Conservation (phyloP, 805 yeast genomes). For the Scheffersomyces spartinae region DNA sequence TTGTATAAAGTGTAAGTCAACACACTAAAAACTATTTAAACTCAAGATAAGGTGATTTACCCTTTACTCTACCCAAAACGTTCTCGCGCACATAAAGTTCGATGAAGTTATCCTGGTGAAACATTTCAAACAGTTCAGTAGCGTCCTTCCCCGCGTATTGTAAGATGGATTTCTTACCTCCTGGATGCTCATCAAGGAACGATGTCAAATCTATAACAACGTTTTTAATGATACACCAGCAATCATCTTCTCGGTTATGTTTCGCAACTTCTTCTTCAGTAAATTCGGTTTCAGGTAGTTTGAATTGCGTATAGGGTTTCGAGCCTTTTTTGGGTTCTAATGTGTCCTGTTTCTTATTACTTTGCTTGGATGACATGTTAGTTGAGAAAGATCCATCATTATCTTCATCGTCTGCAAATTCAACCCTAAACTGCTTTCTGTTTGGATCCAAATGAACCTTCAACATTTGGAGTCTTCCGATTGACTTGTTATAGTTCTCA, state of each 20-base stretch:
- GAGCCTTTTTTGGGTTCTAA: neutral
- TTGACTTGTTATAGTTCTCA: no score
- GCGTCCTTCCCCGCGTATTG: slow-evolving; percentile 38
- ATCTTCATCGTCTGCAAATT: slow-evolving; percentile 4
- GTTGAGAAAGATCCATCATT: no score
- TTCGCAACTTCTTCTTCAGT: slow-evolving; percentile 34
- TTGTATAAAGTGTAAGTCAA: no score
- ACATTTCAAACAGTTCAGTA: slow-evolving; percentile 37
- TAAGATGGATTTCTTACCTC: slow-evolving; percentile 45
- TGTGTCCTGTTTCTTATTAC: no score
- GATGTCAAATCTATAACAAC: slow-evolving; percentile 38
- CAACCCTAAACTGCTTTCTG: no score
- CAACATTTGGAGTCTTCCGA: no score
- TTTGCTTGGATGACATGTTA: no score
- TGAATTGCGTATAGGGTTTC: slow-evolving; percentile 12
- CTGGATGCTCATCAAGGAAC: slow-evolving; percentile 41
- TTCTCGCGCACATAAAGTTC: slow-evolving; percentile 35
- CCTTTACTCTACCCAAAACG: slow-evolving; percentile 42
- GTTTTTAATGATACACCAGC: slow-evolving; percentile 45
- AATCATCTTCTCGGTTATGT: slow-evolving; percentile 34
- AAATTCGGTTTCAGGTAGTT: slow-evolving; percentile 37
- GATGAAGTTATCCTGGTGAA: slow-evolving; percentile 47
- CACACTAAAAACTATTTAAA: no score
- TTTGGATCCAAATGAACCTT: slow-evolving; percentile 1
- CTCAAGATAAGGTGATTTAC: slow-evolving; percentile 31